These are phyloP conservation scores for Colletotrichum gloeosporioides DNA, from an alignment of 2,329 filamentous ascomycete species.

Conservation along the genomic window DNA sequence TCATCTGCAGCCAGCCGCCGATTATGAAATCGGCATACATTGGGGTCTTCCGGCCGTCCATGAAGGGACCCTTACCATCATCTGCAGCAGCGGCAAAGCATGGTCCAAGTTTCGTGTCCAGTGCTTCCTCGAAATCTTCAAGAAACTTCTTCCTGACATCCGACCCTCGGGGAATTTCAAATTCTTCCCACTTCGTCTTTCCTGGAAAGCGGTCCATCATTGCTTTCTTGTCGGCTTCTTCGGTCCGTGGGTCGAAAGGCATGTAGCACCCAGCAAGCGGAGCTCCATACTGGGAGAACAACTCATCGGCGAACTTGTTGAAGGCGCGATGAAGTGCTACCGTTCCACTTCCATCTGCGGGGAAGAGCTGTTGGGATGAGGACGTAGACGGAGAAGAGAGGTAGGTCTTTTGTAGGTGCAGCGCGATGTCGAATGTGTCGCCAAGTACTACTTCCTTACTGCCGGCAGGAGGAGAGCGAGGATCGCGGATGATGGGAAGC, in stretches of 20 bases:
- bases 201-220: neutral
- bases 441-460: neutral
- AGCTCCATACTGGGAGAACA: neutral
- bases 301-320: neutral
- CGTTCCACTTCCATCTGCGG: neutral
- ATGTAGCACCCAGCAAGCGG: neutral
- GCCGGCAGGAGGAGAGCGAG: neutral
- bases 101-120: neutral
- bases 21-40: neutral
- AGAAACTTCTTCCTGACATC: neutral
- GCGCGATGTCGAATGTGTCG: neutral
- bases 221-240: neutral
- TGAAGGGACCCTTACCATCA: accelerated
- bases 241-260: neutral
- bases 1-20: neutral
- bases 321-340: neutral
- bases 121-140: neutral
- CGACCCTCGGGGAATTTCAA: neutral
- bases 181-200: neutral
- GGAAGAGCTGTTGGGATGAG: neutral
- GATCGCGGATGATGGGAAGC: neutral
- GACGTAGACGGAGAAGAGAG: neutral
- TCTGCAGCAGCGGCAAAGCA: accelerated
- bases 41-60: neutral
- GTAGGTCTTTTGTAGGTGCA: neutral